Conservation (phyloP, 768 basidiomycete species). For the Suillus occidentalis region DNA sequence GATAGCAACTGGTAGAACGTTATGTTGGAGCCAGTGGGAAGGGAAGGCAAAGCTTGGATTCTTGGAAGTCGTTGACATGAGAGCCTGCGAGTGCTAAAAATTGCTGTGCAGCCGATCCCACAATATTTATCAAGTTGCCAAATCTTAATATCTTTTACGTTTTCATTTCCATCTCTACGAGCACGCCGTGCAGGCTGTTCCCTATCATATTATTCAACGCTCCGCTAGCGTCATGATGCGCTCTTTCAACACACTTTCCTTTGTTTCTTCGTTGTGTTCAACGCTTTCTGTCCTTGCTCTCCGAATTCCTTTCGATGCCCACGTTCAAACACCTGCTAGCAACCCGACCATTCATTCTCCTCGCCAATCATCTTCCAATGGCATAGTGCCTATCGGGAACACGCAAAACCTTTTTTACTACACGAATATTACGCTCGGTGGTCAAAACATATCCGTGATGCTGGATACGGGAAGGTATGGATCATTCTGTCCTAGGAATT, state of each 20-base stretch:
- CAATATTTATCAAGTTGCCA: not conserved
- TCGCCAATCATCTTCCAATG: slow-evolving; percentile 25
- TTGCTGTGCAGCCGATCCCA: not conserved
- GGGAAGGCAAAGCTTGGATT: not conserved
- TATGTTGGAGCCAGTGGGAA: not conserved
- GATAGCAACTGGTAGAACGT: not conserved
- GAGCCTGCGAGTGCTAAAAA: not conserved
- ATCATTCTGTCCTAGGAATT: slow-evolving; percentile 5
- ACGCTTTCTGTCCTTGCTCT: slow-evolving; percentile 26
- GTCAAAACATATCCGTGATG: slow-evolving; percentile 55
- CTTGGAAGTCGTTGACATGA: not conserved
- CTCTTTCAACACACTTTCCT: slow-evolving; percentile 24
- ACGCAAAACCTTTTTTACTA: slow-evolving; percentile 75
- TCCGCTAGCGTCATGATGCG: slow-evolving; percentile 18
- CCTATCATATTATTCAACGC: not conserved
- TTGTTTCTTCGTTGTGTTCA: slow-evolving; percentile 20
- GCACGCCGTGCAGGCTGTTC: slow-evolving; percentile 1
- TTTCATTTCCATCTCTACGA: not conserved
- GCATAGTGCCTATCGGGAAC: slow-evolving; percentile 52
- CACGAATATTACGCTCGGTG: slow-evolving; percentile 68
- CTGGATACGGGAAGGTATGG: slow-evolving; percentile 76
- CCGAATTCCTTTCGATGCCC: slow-evolving; percentile 33
- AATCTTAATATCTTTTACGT: not conserved
- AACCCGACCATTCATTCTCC: slow-evolving; percentile 13
- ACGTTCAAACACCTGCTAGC: slow-evolving; percentile 11